Conservation (phyloP, 331 rosid genomes). For the Spiraea crenata region DNA sequence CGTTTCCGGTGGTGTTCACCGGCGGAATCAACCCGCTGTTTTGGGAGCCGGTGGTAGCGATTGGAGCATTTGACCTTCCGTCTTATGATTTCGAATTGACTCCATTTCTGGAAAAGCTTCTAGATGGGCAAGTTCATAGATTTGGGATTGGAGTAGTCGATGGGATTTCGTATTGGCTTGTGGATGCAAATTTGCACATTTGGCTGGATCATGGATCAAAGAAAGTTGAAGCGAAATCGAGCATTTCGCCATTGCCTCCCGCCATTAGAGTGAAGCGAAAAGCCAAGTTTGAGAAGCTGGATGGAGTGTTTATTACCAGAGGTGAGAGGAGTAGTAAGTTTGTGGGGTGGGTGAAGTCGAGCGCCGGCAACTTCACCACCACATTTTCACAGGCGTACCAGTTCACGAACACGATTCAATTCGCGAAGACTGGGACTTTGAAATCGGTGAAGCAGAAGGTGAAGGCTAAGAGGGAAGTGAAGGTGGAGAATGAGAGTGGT, state of each 20-base stretch:
- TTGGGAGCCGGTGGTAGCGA: conserved; percentile 79
- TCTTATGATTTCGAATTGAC: conserved; percentile 65
- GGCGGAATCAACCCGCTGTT: conserved; percentile 79
- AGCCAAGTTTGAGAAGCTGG: conserved; percentile 47
- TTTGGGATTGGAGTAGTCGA: conserved; percentile 63
- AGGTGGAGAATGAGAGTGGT: conserved; percentile 25
- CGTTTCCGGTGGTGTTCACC: conserved; percentile 77
- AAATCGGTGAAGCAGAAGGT: conserved; percentile 51
- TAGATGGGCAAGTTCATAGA: conserved; percentile 50
- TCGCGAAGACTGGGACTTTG: conserved; percentile 40
- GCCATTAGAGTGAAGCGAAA: conserved; percentile 29
- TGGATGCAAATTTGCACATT: conserved; percentile 77
- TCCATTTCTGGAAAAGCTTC: conserved; percentile 61
- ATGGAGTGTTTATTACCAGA: conserved; percentile 52
- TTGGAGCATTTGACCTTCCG: conserved; percentile 79
- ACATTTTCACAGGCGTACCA: conserved; percentile 34
- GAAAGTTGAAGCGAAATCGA: conserved; percentile 32
- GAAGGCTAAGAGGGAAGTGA: conserved; percentile 36
- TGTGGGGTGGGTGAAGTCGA: conserved; percentile 69
- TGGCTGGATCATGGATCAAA: conserved; percentile 58
- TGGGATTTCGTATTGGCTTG: conserved; percentile 73
- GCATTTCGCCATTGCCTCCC: conserved; percentile 26
- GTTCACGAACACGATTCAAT: conserved; percentile 38
- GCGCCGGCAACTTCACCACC: conserved; percentile 66
- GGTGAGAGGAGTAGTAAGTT: conserved; percentile 43